These are phyloP conservation scores for Suhomyces anneliseae DNA, from an alignment of 1,139 yeast species.

Conservation along the genomic window DNA sequence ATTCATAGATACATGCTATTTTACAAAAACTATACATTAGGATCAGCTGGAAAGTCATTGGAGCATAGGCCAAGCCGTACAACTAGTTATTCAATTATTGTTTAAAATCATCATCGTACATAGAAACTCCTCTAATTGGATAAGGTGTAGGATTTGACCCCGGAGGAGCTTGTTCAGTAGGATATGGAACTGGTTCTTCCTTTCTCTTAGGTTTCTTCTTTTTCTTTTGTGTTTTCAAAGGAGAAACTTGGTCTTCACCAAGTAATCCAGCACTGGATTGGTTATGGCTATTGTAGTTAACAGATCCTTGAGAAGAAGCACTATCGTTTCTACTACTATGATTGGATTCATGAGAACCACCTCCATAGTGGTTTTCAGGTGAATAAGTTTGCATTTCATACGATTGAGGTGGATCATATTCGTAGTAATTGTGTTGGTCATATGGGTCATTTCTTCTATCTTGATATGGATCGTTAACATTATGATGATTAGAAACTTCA, in stretches of 20 bases:
- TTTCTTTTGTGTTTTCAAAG: not conserved
- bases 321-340: slow-evolving; percentile 2
- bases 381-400: not conserved
- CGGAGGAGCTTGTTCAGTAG: slow-evolving; percentile 1
- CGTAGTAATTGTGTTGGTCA: not conserved
- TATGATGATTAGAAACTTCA: not conserved
- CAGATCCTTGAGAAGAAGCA: slow-evolving; percentile 3
- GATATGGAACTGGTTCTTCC: slow-evolving; percentile 1
- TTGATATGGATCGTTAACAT: not conserved
- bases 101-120: slow-evolving; percentile 14
- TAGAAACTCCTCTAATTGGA: slow-evolving; percentile 25
- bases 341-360: not conserved
- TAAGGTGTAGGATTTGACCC: slow-evolving; percentile 16
- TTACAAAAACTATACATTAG: too few relatives aligned
- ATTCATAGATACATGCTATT: too few relatives aligned
- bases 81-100: slow-evolving; percentile 11
- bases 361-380: not conserved
- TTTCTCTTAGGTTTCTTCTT: not conserved
- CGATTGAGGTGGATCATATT: not conserved
- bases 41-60: too few relatives aligned
- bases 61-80: too few relatives aligned
- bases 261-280: slow-evolving; percentile 3
- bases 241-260: not conserved
- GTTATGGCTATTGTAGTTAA: not conserved
- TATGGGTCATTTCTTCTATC: not conserved